Evolutionary conservation across 805 yeast genomes (phyloP), one percentile per base, ranked within the genome.

Genomic region (Priceomyces fermenticarens): DNA sequence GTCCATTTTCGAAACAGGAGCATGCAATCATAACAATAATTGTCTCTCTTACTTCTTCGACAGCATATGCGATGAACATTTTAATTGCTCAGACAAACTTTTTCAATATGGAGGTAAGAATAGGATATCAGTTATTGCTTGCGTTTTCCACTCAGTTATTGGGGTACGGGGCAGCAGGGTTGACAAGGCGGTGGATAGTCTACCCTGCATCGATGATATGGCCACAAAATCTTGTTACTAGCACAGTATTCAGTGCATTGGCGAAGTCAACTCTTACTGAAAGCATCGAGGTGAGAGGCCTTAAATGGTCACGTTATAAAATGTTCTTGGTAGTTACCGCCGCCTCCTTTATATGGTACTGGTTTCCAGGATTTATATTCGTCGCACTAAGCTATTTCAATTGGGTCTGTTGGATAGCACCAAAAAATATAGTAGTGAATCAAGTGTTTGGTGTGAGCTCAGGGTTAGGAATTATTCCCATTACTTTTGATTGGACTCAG

Each of bases 381-480:
- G 71, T 71, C 20, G 85, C 78, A 10, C 62, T 84, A 44, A 74
- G 85, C 2, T 67, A 70, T 48, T 81, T 84, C 52, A 76, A 81
- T 4, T 80, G 83, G 71, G 75, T 81, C 31, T 70, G 83, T 13
- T 83, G 89, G 88, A 80, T 81, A 35, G 70, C 56, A n/a, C 78
- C 78, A n/a, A 60, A 78, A 32, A 78, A 79, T 54, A 75, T 75
- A 39, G 70, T 72, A n/a, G 72, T 83, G 13, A 81, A 80, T 49
- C 84, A 79, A 53, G 63, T 84, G n/a, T 83, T 83, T 49, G 91
- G 91, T 38, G 67, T 76, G 5, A 46, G 62, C 8, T 62, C 77
- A n/a, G 90, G 90, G 11, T 62, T 83, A 44, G 88, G 87, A 14
- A 53, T 81, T 55, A 58, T 81, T 48, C 89, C 89, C 9, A 57